Conservation (phyloP, 2,329 filamentous ascomycete genomes). For the Ceratocystis ficicola region DNA sequence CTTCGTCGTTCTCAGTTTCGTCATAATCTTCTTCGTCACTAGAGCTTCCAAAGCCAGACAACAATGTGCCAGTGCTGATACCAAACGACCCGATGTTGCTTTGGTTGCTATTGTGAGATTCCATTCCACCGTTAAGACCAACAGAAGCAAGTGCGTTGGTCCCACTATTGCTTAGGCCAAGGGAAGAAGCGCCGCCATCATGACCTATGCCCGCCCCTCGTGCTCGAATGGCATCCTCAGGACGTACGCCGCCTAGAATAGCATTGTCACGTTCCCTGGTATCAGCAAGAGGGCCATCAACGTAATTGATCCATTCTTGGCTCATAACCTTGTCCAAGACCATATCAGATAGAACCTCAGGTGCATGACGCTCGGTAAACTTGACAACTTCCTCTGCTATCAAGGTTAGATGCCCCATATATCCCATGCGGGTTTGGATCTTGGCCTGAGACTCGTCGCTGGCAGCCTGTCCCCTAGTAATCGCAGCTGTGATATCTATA, state of each 20-base stretch:
- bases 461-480: slow-evolving; percentile 76
- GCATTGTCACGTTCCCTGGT: slow-evolving; percentile 94
- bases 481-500: slow-evolving; percentile 78
- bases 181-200: slow-evolving; percentile 32
- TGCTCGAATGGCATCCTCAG: slow-evolving; percentile 75
- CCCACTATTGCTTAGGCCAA: slow-evolving; percentile 30
- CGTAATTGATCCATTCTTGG: slow-evolving; percentile 84
- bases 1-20: slow-evolving; percentile 63
- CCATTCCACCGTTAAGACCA: slow-evolving; percentile 64
- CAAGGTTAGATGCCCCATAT: slow-evolving; percentile 95
- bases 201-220: slow-evolving; percentile 37
- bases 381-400: slow-evolving; percentile 98
- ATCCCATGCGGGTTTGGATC: slow-evolving; percentile 83
- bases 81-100: slow-evolving; percentile 59
- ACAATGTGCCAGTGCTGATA: slow-evolving; percentile 59
- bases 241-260: slow-evolving; percentile 89
- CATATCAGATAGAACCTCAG: slow-evolving; percentile 69
- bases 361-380: slow-evolving; percentile 87
- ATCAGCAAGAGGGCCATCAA: slow-evolving; percentile 83
- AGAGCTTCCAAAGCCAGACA: slow-evolving; percentile 87
- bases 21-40: slow-evolving; percentile 96
- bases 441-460: slow-evolving; percentile 77
- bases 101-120: slow-evolving; percentile 45
- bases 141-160: slow-evolving; percentile 68
- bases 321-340: slow-evolving; percentile 84